Conservation (phyloP, 2,329 filamentous ascomycete genomes). For the Pseudophaeomoniella oleicola region DNA sequence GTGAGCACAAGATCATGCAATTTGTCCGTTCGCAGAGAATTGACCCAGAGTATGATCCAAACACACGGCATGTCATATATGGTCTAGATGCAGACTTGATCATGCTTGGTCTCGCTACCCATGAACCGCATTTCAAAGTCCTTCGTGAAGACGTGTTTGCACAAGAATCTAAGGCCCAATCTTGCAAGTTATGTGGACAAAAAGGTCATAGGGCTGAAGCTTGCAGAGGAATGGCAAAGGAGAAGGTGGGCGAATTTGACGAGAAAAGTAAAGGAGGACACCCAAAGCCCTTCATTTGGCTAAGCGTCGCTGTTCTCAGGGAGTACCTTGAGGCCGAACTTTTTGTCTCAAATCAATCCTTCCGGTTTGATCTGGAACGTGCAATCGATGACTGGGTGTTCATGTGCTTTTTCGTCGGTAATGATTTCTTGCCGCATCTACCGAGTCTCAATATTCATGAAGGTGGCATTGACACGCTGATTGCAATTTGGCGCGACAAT, state of each 20-base stretch:
- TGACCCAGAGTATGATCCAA: constrained; percentile 83
- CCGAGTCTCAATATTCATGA: constrained; percentile 96
- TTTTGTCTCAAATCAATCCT: constrained; percentile 65
- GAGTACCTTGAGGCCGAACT: constrained; percentile 91
- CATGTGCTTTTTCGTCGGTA: constrained; percentile 97
- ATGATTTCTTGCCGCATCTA: constrained; percentile 93
- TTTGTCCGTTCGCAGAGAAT: constrained; percentile 89
- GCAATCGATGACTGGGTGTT: constrained; percentile 97
- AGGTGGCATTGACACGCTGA: constrained; percentile 90
- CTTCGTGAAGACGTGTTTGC: constrained; percentile 94
- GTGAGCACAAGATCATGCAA: constrained; percentile 99
- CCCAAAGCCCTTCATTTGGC: constrained; percentile 94
- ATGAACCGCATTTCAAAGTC: constrained; percentile 93
- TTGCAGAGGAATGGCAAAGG: constrained; percentile 65
- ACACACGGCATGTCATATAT: constrained; percentile 96
- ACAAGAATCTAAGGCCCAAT: constrained; percentile 67
- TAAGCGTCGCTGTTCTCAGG: constrained; percentile 79
- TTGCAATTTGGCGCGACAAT: constrained; percentile 93
- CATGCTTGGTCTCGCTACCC: constrained; percentile 92
- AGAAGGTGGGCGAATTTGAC: constrained; percentile 64
- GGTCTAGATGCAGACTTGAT: constrained; percentile 95
- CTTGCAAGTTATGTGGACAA: constrained; percentile 82
- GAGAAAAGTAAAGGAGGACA: constrained; percentile 59
- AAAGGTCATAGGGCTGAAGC: constrained; percentile 79
- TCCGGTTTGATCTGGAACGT: constrained; percentile 84